Evolutionary conservation across 345 rosid species (phyloP).

Genomic region (Draba incana): DNA sequence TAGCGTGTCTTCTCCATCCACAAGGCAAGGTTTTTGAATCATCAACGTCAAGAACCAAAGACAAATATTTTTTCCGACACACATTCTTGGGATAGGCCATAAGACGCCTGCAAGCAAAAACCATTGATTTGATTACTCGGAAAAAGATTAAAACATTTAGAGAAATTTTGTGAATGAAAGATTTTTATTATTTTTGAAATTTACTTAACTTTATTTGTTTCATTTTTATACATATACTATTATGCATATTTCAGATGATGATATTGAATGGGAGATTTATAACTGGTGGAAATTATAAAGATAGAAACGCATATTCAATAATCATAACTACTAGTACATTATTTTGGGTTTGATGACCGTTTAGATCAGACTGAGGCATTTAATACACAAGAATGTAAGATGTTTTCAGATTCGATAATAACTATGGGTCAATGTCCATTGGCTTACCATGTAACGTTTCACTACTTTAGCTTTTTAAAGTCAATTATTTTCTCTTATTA

Average conservation of each 20-base stretch:
- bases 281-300: constrained; percentile 27
- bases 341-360: constrained; percentile 23
- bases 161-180: too few species aligned
- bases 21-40: constrained; percentile 57
- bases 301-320: constrained; percentile 22
- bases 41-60: constrained; percentile 71
- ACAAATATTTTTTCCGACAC: constrained; percentile 51
- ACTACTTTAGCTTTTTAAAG: background rate
- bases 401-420: constrained; percentile 17
- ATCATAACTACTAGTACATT: constrained; percentile 30
- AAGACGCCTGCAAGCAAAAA: too few species aligned
- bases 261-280: constrained; percentile 1
- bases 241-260: background rate
- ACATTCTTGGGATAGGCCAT: constrained; percentile 70
- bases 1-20: constrained; percentile 81
- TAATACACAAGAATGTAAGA: constrained; percentile 11
- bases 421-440: constrained; percentile 18
- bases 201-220: too few species aligned
- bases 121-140: too few species aligned
- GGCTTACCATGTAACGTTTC: constrained; percentile 23
- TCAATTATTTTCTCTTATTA: background rate
- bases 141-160: too few species aligned
- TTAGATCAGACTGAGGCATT: constrained; percentile 7
- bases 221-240: too few species aligned
- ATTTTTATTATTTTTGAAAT: too few species aligned